A percentile compares a stretch with the other conserved stretches of the same genome.
These are phyloP conservation scores for Erythrophleum fordii DNA, from an alignment of 306 rosid species.

Conservation along the genomic window DNA sequence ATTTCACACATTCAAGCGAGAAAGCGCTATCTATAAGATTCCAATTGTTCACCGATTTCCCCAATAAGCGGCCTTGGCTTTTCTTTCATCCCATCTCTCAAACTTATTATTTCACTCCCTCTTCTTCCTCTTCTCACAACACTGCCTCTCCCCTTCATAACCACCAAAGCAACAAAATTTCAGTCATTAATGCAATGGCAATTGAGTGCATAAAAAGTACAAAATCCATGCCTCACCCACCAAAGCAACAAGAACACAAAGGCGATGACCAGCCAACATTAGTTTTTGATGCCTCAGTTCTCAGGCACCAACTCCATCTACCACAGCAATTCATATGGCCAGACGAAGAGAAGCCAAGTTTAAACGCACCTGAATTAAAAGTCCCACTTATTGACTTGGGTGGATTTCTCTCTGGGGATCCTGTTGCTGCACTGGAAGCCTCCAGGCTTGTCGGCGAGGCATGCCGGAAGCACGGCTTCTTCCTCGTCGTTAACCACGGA, in stretches of 20 bases:
- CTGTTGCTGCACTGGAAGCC: conserved; percentile 54
- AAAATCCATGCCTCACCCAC: conserved; percentile 46
- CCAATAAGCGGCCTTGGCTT: conserved; percentile 73
- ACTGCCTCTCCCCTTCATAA: neutral
- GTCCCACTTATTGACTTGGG: conserved; percentile 73
- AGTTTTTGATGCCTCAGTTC: conserved; percentile 76
- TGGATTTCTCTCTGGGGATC: conserved; percentile 68
- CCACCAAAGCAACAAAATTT: too few species aligned
- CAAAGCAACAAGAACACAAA: conserved; percentile 26
- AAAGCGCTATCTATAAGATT: conserved; percentile 49
- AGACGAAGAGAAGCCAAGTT: conserved; percentile 75
- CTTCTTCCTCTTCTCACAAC: neutral
- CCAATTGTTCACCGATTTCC: conserved; percentile 53
- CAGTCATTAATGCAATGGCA: conserved; percentile 64
- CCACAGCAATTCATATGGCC: conserved; percentile 95
- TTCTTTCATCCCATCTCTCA: conserved; percentile 59
- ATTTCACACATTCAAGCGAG: neutral
- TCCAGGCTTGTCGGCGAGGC: conserved; percentile 66
- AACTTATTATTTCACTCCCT: conserved; percentile 38
- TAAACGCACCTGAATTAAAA: conserved; percentile 55
- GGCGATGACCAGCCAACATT: conserved; percentile 44
- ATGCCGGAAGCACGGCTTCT: conserved; percentile 84
- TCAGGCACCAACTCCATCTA: conserved; percentile 52
- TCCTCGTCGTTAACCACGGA: conserved; percentile 84
- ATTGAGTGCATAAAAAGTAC: conserved; percentile 56